Evolutionary conservation across 306 rosid genomes (phyloP), one percentile per base, ranked within the genome.

Genomic region (Cucurbita ficifolia): DNA sequence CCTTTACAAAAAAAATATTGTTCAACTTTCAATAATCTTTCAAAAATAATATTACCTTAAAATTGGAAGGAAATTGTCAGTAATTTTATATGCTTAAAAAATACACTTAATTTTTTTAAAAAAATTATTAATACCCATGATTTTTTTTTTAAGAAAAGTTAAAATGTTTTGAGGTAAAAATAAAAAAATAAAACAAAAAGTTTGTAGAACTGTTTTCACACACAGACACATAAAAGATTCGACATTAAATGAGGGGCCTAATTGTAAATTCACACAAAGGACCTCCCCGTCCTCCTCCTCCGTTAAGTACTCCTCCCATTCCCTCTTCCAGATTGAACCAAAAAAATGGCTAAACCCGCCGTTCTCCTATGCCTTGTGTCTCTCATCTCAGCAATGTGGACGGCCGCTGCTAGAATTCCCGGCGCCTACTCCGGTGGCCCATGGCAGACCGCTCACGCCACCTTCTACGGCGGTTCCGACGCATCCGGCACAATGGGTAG

Each of bases 401-500:
- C 74, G 17, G 83, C 45, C 8, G 80, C 77, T 50, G 92, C 82
- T 8, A 65, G 84, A 63, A 82, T 87, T 61, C 92, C 92, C 4
- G 92, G 92, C 10, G 72, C 82, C 49, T 87, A 83, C 86, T 2
- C 71, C 33, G 88, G 84, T 0, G 89, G 79, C 6, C 22, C 80
- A 4, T 87, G 92, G 92, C 64, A 87, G 38, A 58, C 13, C 58
- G 92, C 92, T 50, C 92, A 85, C 13, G 92, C 92, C 8, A 87
- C 92, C 64, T 87, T 87, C 79, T 87, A 87, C 51, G 92, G 92
- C 19, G 89, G 92, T 46, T 14, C 89, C 18, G 89, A 87, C 68
- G 92, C 92, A 43, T 87, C 92, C 36, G 92, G 92, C 83, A 87
- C 92, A 7, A 87, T 87, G 92, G 92, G 92, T 87, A 14, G 14